These are phyloP conservation scores for Knoxia roxburghii DNA, from an alignment of 257 asterid genomes.

Conservation along the genomic window DNA sequence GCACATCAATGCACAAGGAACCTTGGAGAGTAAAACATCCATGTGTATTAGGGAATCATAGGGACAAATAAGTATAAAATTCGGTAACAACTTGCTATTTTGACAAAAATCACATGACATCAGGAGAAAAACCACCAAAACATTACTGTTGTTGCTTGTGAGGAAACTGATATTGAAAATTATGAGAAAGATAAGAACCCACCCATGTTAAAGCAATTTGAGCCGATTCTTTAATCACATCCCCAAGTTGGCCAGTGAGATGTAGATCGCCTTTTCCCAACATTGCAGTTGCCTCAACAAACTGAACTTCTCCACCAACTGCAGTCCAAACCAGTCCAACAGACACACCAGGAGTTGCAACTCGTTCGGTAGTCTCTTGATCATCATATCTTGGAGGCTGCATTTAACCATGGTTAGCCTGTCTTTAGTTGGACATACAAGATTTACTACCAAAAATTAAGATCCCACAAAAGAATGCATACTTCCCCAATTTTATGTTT, in stretches of 20 bases:
- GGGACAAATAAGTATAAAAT: neutral
- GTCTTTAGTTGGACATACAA: neutral
- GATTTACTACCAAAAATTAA: neutral
- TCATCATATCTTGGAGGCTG: slow-evolving; percentile 96
- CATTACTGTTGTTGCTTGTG: neutral
- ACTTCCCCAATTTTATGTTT: neutral
- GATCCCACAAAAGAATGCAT: neutral
- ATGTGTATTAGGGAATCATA: too few species aligned
- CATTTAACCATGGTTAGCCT: slow-evolving; percentile 7
- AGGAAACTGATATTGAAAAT: neutral
- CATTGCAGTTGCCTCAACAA: slow-evolving; percentile 91
- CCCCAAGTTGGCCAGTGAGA: slow-evolving; percentile 99
- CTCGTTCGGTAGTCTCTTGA: slow-evolving; percentile 82
- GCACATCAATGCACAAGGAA: neutral
- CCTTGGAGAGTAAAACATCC: neutral
- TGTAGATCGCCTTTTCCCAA: slow-evolving; percentile 95
- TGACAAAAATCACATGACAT: neutral
- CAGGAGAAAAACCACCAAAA: neutral
- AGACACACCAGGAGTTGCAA: slow-evolving; percentile 87
- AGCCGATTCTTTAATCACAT: slow-evolving; percentile 95
- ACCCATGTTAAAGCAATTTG: slow-evolving; percentile 99
- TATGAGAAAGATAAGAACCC: slow-evolving; percentile 19
- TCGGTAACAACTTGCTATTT: neutral
- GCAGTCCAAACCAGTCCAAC: slow-evolving; percentile 96
- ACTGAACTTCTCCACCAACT: slow-evolving; percentile 96